Conservation (phyloP, 805 yeast species). For the Kluyveromyces aestuarii region DNA sequence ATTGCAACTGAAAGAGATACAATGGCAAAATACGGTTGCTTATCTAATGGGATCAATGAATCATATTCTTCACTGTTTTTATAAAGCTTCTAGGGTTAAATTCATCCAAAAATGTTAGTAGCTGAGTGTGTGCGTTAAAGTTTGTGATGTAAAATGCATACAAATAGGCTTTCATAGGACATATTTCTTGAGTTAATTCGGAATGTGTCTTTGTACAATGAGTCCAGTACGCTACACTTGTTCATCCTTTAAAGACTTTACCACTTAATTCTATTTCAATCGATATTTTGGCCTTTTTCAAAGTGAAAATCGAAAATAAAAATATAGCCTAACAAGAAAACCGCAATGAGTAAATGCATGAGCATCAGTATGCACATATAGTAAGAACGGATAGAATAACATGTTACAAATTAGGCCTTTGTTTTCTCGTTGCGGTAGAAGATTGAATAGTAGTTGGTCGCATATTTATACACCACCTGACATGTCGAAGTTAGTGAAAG, state of each 20-base stretch:
- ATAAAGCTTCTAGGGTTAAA: slow-evolving; percentile 14
- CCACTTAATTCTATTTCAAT: too few relatives aligned
- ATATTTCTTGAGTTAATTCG: slow-evolving; percentile 2
- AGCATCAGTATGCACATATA: too few relatives aligned
- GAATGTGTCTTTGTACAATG: background rate
- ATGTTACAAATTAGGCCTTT: background rate
- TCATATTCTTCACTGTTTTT: slow-evolving; percentile 10
- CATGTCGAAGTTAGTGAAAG: slow-evolving; percentile 16
- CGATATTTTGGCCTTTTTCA: background rate
- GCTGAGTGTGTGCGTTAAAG: background rate
- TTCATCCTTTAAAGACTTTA: too few relatives aligned
- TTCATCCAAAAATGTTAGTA: slow-evolving; percentile 1
- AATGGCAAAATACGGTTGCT: slow-evolving; percentile 19
- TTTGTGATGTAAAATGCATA: slow-evolving; percentile 8
- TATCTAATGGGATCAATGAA: slow-evolving; percentile 9
- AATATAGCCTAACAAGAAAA: too few relatives aligned
- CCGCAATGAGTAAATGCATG: too few relatives aligned
- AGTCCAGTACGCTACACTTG: background rate
- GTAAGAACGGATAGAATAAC: background rate
- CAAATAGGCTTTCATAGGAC: slow-evolving; percentile 18
- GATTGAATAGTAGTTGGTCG: background rate
- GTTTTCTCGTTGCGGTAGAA: background rate
- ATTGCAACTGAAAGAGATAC: slow-evolving; percentile 13
- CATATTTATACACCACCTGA: slow-evolving; percentile 23
- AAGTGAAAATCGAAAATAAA: background rate